A percentile compares a stretch with the other conserved stretches of the same genome.
phyloP scores from a whole-genome alignment of 352 stramenopile genomes.

The Phytopythium delawarense region DNA sequence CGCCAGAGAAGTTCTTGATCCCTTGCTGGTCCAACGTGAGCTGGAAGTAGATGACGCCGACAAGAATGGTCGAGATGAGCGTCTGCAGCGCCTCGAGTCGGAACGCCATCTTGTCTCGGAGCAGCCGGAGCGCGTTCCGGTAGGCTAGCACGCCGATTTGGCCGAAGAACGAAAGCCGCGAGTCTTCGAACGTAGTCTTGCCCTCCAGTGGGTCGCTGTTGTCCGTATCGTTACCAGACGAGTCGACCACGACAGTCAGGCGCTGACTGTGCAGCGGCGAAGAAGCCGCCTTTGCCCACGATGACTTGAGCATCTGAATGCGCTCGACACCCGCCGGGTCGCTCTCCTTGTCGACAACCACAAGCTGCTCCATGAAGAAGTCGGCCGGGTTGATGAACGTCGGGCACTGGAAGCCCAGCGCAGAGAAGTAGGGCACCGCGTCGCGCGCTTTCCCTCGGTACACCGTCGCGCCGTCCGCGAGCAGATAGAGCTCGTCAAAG shows the following conservation, averaged over 20 bases:
- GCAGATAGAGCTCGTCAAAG: conserved; percentile 37
- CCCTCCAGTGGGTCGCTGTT: background rate
- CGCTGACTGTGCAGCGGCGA: background rate
- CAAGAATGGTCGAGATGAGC: conserved; percentile 28
- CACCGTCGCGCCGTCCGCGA: conserved; percentile 28
- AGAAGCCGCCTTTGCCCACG: conserved; percentile 11
- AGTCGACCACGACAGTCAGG: conserved; percentile 20
- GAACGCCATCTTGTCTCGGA: conserved; percentile 33
- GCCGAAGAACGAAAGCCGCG: conserved; percentile 14
- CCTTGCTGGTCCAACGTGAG: conserved; percentile 30
- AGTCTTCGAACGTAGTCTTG: conserved; percentile 8
- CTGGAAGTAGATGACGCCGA: conserved; percentile 44
- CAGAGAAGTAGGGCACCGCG: conserved; percentile 27
- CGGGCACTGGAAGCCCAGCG: conserved; percentile 26
- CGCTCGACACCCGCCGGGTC: conserved; percentile 17
- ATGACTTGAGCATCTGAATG: conserved; percentile 24
- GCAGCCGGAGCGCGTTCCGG: conserved; percentile 28
- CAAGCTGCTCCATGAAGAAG: conserved; percentile 46
- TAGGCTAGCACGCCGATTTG: conserved; percentile 32
- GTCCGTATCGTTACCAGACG: conserved; percentile 9
- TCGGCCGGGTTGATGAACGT: conserved; percentile 42
- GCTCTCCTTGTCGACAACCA: conserved; percentile 29
- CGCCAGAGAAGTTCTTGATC: conserved; percentile 33
- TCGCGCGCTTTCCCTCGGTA: conserved; percentile 30
- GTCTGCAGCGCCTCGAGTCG: conserved; percentile 24